Base-by-base conservation (phyloP, 345 rosid genomes). In the Acer campestre region DNA sequence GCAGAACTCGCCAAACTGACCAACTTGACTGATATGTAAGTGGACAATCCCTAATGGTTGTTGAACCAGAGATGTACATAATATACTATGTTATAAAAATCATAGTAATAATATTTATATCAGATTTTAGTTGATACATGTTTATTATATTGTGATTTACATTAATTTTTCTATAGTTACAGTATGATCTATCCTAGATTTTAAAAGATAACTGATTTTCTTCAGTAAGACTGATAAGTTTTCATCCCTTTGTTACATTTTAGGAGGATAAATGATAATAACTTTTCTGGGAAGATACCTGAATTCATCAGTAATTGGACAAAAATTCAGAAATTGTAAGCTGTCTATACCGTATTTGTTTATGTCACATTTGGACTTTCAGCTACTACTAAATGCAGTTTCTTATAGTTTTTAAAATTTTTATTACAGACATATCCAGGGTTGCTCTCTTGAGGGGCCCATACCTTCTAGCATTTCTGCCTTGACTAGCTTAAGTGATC, bases 191-290 rank as follows among this genome's bases (percentile, higher is more conserved):
- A 75, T 56, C 69, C 69, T n/a, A 35, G 38, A 67, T 61, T 53
- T 8, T 61, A 68, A 38, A 73, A 46, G 5, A 9, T 20, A 25
- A 42, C 13, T 61, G 13, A 20, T 8, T 4, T 20, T 74, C 70
- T 12, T 64, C 70, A 18, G 18, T 11, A 67, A 10, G 17, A 23
- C 65, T 58, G 44, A 63, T 59, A 53, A 35, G 29, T 22, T 65
- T 49, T 73, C 71, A 59, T 84, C 65, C 44, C 42, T 83, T 53
- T 65, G 25, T 35, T 73, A 59, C 44, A 49, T 61, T 10, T 80
- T 58, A 95, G 98, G 91, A 89, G 98, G 88, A 80, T 93, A 81
- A 91, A 82, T 80, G 98, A 88, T 80, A 93, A 85, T 68, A 86
- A 85, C 76, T 89, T 95, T 79, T 79, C 89, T 23, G 97, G 98